Evolutionary conservation across 129 eudicot species (phyloP), one percentile per base, ranked within the genome.

Genomic region (Helianthus annuus): DNA sequence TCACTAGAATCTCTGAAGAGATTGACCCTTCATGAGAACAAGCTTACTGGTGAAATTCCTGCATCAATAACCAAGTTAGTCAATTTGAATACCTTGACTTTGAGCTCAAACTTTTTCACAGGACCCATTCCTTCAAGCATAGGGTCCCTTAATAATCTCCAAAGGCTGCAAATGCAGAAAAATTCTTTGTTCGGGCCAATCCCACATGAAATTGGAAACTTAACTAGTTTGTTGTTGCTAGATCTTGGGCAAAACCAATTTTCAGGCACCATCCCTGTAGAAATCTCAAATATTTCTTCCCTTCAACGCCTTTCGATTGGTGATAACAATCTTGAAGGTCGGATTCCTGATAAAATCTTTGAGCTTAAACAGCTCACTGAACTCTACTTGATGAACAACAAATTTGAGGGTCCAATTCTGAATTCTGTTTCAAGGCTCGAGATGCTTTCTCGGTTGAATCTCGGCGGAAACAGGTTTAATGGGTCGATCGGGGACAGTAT

Each of bases 51-150:
- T 9, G 75, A 59, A 4, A 82, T 93, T 39, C 44, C 61, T 1
- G 32, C 32, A 17, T 81, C 86, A 13, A 70, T 94, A 45, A 83
- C 91, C 10, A 82, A 67, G 67, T 55, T 94, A 73, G 74, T 2
- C 56, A 54, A 73, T 94, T 12, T 93, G 93, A n/a, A 85, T 36
- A 19, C 84, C 87, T 61, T 64, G 3, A 27, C 91, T 12, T 44
- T 89, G 19, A 72, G 93, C 54, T 42, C 40, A 68, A 90, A 94
- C 70, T 51, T 27, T 14, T 77, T 94, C 55, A 76, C 86, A 10
- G 99, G 99, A 4, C 45, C 84, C 44, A 70, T 94, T 66, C 96
- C 99, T 38, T 12, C 70, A 52, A 81, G 80, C 62, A 87, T 94
- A 6, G 98, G 98, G 54, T 75, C 75, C 3, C 82, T 94, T 15